phyloP scores from a whole-genome alignment of 768 basidiomycete genomes.

The Mycena pura region DNA sequence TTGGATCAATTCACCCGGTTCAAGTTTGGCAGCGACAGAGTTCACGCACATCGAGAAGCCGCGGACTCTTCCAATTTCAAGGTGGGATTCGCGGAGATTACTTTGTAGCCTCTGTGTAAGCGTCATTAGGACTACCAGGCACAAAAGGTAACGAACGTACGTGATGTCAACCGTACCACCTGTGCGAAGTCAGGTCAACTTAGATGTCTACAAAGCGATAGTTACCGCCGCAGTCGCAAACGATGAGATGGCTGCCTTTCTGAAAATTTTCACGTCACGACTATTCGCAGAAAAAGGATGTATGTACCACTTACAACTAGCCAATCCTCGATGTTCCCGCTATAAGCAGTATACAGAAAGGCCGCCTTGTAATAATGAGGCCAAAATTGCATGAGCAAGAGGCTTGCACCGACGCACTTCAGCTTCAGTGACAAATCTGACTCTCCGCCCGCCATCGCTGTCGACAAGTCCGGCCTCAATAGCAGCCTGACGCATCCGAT shows the following conservation, averaged over 20 bases:
- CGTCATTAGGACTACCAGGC: no score
- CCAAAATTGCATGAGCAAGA: not conserved
- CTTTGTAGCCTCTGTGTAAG: constrained; percentile 24
- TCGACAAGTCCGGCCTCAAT: constrained; percentile 29
- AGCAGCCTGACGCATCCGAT: constrained; percentile 28
- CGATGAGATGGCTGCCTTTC: constrained; percentile 19
- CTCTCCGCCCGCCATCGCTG: constrained; percentile 21
- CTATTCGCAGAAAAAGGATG: not conserved
- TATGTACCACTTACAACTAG: constrained; percentile 27
- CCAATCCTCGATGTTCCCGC: constrained; percentile 28
- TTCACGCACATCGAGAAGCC: constrained; percentile 27
- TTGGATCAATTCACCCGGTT: no score
- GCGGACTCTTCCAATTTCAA: constrained; percentile 23
- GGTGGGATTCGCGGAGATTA: constrained; percentile 16
- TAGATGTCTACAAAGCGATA: not conserved
- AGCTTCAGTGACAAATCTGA: constrained; percentile 30
- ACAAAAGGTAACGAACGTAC: no score
- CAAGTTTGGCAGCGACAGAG: no score
- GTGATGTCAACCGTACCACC: constrained; percentile 31
- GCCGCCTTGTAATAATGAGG: constrained; percentile 28
- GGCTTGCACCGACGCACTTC: constrained; percentile 2
- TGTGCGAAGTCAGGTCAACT: no score
- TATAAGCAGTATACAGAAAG: constrained; percentile 28
- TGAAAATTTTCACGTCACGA: not conserved
- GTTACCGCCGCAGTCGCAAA: constrained; percentile 42